Base-by-base conservation (phyloP, 2,329 filamentous ascomycete species). In the Harringtonia aguacate region DNA sequence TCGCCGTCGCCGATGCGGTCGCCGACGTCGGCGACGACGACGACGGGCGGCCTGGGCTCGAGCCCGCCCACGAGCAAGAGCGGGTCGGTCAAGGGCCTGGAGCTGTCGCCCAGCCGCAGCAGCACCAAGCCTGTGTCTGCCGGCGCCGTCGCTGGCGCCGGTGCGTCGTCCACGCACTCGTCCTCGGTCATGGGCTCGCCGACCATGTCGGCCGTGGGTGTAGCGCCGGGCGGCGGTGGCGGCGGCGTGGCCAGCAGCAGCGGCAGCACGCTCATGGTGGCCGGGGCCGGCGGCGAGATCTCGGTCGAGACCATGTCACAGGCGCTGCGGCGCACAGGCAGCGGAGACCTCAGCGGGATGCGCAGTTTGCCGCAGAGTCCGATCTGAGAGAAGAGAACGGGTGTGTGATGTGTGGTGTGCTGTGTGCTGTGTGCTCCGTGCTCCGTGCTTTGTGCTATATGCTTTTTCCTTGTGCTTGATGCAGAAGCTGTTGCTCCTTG, bases 301-400 rank as follows among this genome's bases (percentile, higher is more conserved):
- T 87, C 84, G 47, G 84, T 95, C 51, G 88, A 95, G 69, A 95
- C 89, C 4, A 94, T 95, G 89, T 75, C 82, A 42, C 88, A 95
- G 63, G 89, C 87, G 15, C 68, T 95, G 56, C 73, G 85, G 57
- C 82, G 86, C 61, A 94, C 88, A 14, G 86, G 81, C 36, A 95
- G 87, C 62, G 78, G 84, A 17, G 90, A 95, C 58, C 65, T 95
- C 46, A 69, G 70, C 51, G 66, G 63, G 39, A 58, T 69, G 39
- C 66, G 73, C 48, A 81, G 77, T 61, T 64, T 68, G 41, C 75
- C 77, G 4, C 63, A 70, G 29, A 81, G 77, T 54, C 78, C 78
- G 1, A 64, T 76, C 28, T 73, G 77, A 37, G 61, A 58, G 8
- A n/a, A n/a, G n/a, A n/a, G n/a, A n/a, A n/a, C n/a, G n/a, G n/a